Base-by-base conservation (phyloP, 129 eudicot genomes). In the Gnaphalium uliginosum region DNA sequence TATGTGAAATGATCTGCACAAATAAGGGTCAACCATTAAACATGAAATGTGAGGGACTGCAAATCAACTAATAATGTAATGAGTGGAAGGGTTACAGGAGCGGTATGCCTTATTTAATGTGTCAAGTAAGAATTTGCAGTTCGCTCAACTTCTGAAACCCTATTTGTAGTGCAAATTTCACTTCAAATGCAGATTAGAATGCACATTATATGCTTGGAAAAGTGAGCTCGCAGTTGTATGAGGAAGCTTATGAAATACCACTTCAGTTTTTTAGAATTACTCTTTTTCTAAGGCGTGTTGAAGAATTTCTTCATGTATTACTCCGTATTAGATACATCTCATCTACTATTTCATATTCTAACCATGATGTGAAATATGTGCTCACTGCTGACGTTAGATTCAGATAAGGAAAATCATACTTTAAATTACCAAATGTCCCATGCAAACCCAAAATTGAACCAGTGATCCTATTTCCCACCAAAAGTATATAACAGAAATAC, bases 1-100 rank as follows among this genome's bases (percentile, higher is more conserved):
- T 71, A 68, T 89, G 90, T 43, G 86, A 73, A 80, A 90, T 72
- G 60, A 83, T 85, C 98, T 94, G 89, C 80, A 75, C 35, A 82
- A 69, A 68, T n/a, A 81, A 86, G 68, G 60, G 33, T 68, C 69
- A 75, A 25, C 35, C 58, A 77, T 56, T 57, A 30, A 29, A 46
- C 26, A 68, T 19, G 11, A 71, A 30, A 24, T 37, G 24, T 37
- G 63, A 68, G 71, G 15, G 53, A 59, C 39, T 58, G 71, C 41
- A 72, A n/a, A 61, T 74, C 56, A 71, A 18, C 71, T 11, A 54
- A 77, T 10, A 22, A 17, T 50, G 37, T 32, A 51, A 26, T 69
- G 29, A 48, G 51, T 29, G 27, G 22, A 15, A n/a, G 50, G 39
- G 46, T 48, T 59, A 8, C 46, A 50, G 18, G 6, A 60, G 60